These are phyloP conservation scores for Pleurotus cornucopiae DNA, from an alignment of 768 basidiomycete genomes.

Conservation along the genomic window DNA sequence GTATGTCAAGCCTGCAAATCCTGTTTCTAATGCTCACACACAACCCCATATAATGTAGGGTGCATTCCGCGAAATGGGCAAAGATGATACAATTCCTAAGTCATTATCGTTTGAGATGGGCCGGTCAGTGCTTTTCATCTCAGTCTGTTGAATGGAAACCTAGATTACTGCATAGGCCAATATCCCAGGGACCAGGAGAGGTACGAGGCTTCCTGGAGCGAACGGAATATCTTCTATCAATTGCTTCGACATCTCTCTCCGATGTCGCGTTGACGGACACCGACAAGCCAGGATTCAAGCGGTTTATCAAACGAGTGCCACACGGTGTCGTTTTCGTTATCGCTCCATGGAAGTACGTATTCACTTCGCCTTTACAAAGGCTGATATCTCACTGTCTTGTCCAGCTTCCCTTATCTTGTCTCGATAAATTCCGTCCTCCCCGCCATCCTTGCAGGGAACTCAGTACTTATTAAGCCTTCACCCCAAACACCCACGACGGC, in stretches of 20 bases:
- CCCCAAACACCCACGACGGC: constrained; percentile 92
- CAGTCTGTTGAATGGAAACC: not conserved
- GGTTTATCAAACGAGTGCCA: constrained; percentile 81
- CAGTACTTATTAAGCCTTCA: constrained; percentile 90
- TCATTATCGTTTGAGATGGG: constrained; percentile 93
- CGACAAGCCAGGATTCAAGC: constrained; percentile 78
- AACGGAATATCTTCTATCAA: constrained; percentile 79
- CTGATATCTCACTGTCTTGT: not conserved
- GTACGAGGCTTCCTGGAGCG: constrained; percentile 78
- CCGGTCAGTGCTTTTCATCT: constrained; percentile 45
- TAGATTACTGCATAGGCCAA: constrained; percentile 51
- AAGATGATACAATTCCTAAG: constrained; percentile 52
- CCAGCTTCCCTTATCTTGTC: constrained; percentile 84
- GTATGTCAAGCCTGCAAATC: constrained; percentile 13
- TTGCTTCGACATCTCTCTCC: constrained; percentile 69
- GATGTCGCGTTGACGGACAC: constrained; percentile 74
- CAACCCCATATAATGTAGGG: constrained; percentile 24
- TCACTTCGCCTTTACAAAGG: not conserved
- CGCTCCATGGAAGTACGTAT: constrained; percentile 85
- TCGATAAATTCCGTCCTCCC: constrained; percentile 92
- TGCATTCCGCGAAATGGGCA: constrained; percentile 40
- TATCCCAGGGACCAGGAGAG: constrained; percentile 76
- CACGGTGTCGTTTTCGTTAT: constrained; percentile 87
- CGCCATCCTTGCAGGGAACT: constrained; percentile 85
- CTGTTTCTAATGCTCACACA: not conserved